A percentile compares a stretch with the other conserved stretches of the same genome.
These are phyloP conservation scores for Kazachstania bromeliacearum DNA, from an alignment of 805 yeast genomes.

Conservation along the genomic window DNA sequence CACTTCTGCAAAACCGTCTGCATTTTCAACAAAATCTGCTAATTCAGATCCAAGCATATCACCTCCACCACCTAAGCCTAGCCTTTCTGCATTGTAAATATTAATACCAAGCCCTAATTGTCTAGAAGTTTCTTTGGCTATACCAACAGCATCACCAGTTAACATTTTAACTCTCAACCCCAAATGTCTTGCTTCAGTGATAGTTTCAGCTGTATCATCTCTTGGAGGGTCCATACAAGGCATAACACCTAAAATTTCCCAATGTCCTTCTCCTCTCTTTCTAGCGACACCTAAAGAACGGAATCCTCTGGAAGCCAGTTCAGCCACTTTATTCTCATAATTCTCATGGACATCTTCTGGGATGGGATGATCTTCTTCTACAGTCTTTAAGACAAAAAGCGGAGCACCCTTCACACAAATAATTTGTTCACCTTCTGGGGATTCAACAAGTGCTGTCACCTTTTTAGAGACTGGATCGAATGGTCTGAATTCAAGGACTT, in stretches of 20 bases:
- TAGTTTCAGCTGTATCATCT: conserved; percentile 94
- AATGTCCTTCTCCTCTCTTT: conserved; percentile 96
- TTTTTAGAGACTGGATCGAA: conserved; percentile 97
- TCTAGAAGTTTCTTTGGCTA: conserved; percentile 96
- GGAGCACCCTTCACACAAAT: conserved; percentile 98
- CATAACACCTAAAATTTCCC: conserved; percentile 97
- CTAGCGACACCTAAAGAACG: conserved; percentile 98
- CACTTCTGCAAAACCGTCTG: conserved; percentile 97
- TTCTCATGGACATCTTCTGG: conserved; percentile 89
- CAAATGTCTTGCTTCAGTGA: conserved; percentile 78
- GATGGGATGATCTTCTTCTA: conserved; percentile 92
- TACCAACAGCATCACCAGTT: conserved; percentile 99
- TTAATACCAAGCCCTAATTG: conserved; percentile 94
- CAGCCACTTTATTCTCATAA: conserved; percentile 95
- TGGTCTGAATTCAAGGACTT: conserved; percentile 91
- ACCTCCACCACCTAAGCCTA: conserved; percentile 93
- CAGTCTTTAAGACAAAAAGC: conserved; percentile 90
- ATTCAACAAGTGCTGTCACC: conserved; percentile 89
- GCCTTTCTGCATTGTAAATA: conserved; percentile 93
- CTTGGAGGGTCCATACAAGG: conserved; percentile 99
- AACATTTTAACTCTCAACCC: conserved; percentile 96
- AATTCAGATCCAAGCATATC: conserved; percentile 95
- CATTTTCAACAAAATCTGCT: conserved; percentile 95
- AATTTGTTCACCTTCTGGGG: conserved; percentile 91
- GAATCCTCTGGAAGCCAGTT: conserved; percentile 97